Base-by-base conservation (phyloP, 345 rosid species). In the Camelina laxa region DNA sequence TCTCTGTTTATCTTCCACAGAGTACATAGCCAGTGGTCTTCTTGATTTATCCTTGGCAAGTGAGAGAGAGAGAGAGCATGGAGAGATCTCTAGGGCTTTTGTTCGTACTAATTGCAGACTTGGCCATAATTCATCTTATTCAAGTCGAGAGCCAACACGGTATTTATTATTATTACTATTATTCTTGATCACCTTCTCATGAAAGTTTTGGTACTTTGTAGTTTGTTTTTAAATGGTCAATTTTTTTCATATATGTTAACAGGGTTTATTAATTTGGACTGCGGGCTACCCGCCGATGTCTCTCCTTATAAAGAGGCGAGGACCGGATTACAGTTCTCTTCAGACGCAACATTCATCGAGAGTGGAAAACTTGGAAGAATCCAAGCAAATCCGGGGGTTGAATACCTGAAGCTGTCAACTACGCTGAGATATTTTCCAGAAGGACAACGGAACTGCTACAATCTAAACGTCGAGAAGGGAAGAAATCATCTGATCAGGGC, bases 221-320 rank as follows among this genome's bases (percentile, higher is more conserved):
- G 7, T 44, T 42, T 13, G 6, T 13, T 13, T 13, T 12, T 39
- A 39, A 39, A 39, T 5, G 0, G 42, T 42, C 48, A 38, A 1
- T 3, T 3, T 42, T 42, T 4, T 0, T 14, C 48, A 42, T 14
- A 10, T 42, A 12, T 20, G 15, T 50, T 4, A 27, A 47, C 75
- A 80, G 86, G 82, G 9, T 80, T 80, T 64, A 71, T 80, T 11
- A 83, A 79, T 62, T 53, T 83, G 60, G 84, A 78, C 14, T 80
- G 86, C 21, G 87, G 85, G 5, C 21, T 65, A 24, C 58, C 65
- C 15, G 20, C 30, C n/a, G n/a, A n/a, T n/a, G n/a, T n/a, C n/a
- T n/a, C 62, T 3, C 50, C 21, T 24, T 81, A 81, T 24, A 22
- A 13, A 0, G 80, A 16, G 7, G 1, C 6, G 5, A 0, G 1